Conservation (phyloP, 305 asterid species). For the Plantago coronopus region DNA sequence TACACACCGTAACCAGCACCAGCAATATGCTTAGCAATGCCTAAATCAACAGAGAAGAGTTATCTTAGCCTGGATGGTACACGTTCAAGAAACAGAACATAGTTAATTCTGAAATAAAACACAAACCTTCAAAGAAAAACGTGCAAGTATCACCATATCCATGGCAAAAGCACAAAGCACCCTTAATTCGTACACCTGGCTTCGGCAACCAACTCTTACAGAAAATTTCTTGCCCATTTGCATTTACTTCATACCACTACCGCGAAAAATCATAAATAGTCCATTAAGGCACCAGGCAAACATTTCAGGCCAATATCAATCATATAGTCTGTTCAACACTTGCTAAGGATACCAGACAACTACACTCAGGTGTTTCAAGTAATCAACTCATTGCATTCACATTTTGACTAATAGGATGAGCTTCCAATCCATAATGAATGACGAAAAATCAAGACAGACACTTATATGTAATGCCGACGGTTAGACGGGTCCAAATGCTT, state of each 20-base stretch:
- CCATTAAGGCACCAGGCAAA: background rate
- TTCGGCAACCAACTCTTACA: constrained; percentile 94
- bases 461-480: no score
- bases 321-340: background rate
- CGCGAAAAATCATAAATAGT: constrained; percentile 2
- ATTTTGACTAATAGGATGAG: no score
- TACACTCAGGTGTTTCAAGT: no score
- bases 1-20: constrained; percentile 81
- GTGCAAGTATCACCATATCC: constrained; percentile 99
- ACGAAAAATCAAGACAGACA: background rate
- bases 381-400: no score
- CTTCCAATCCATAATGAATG: no score
- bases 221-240: constrained; percentile 80
- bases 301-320: background rate
- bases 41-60: constrained; percentile 26
- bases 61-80: background rate
- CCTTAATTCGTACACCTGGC: constrained; percentile 81
- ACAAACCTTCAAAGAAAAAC: constrained; percentile 92
- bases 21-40: constrained; percentile 86
- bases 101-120: background rate
- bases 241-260: constrained; percentile 86
- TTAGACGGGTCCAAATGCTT: no score
- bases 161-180: constrained; percentile 82
- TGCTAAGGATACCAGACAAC: background rate
- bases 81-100: background rate